Evolutionary conservation across 768 basidiomycete genomes (phyloP).

Genomic region (Psilocybe tampanensis): DNA sequence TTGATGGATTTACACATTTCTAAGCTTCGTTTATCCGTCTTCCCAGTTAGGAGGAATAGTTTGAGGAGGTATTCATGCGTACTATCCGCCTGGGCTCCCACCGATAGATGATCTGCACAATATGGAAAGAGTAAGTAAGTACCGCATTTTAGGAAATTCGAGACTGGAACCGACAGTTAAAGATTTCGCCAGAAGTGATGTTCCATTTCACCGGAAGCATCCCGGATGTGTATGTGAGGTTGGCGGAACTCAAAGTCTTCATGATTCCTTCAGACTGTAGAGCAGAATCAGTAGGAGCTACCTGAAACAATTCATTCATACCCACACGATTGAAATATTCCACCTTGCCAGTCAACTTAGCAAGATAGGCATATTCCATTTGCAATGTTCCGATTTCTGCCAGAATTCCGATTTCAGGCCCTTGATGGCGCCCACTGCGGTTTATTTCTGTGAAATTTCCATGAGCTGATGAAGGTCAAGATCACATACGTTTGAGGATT

Average conservation of each 20-base stretch:
- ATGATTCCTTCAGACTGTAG: constrained; percentile 41
- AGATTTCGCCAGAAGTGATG: constrained; percentile 45
- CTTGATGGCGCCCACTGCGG: constrained; percentile 18
- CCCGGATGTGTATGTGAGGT: constrained; percentile 51
- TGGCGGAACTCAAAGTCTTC: constrained; percentile 44
- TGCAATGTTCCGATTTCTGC: constrained; percentile 86
- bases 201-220: constrained; percentile 70
- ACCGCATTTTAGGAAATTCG: background rate
- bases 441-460: background rate
- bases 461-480: background rate
- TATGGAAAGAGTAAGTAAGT: constrained; percentile 1
- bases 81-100: constrained; percentile 73
- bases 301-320: background rate
- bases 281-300: background rate
- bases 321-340: constrained; percentile 59
- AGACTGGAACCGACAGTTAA: constrained; percentile 41
- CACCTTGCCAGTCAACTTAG: constrained; percentile 73
- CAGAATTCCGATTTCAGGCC: constrained; percentile 44
- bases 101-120: constrained; percentile 47
- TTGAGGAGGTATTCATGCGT: constrained; percentile 80
- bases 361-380: constrained; percentile 84
- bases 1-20: constrained; percentile 61
- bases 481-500: constrained; percentile 59
- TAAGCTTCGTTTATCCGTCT: constrained; percentile 58
- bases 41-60: constrained; percentile 66